A percentile compares a stretch with the other conserved stretches of the same genome.
Conservation (phyloP, 805 yeast species). For the Tetrapisispora namnaoensis region DNA sequence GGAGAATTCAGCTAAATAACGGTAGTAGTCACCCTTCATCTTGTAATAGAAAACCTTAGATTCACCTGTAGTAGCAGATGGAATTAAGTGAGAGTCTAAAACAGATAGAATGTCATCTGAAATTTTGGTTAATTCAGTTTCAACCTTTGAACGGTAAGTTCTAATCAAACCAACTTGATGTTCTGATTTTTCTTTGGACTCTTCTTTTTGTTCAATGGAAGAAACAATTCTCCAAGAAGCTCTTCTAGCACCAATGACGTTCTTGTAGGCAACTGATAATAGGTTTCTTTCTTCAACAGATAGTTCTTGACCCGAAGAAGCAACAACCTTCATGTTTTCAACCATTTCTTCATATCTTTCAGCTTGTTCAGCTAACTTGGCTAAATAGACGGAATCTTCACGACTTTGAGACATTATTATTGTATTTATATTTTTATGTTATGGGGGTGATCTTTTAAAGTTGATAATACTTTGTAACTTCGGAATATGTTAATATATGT, state of each 20-base stretch:
- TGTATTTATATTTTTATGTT: background rate
- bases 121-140: constrained; percentile 81
- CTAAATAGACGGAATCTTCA: constrained; percentile 95
- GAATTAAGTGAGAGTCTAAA: constrained; percentile 80
- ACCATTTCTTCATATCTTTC: constrained; percentile 99
- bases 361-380: constrained; percentile 87
- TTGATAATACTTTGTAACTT: background rate
- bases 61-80: constrained; percentile 93
- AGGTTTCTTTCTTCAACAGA: constrained; percentile 97
- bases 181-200: constrained; percentile 80
- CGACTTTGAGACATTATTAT: constrained; percentile 65
- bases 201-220: constrained; percentile 96
- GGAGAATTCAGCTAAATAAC: constrained; percentile 96
- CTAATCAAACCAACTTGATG: constrained; percentile 82
- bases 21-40: constrained; percentile 99
- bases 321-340: constrained; percentile 95
- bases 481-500: background rate
- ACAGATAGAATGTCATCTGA: constrained; percentile 90
- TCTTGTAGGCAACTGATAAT: constrained; percentile 94
- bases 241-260: constrained; percentile 98
- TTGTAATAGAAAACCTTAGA: constrained; percentile 96
- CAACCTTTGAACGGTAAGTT: constrained; percentile 91
- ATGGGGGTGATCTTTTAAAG: background rate
- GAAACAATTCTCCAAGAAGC: constrained; percentile 99
- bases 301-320: constrained; percentile 89